These are phyloP conservation scores for Mycena floridula DNA, from an alignment of 768 basidiomycete species.

Conservation along the genomic window DNA sequence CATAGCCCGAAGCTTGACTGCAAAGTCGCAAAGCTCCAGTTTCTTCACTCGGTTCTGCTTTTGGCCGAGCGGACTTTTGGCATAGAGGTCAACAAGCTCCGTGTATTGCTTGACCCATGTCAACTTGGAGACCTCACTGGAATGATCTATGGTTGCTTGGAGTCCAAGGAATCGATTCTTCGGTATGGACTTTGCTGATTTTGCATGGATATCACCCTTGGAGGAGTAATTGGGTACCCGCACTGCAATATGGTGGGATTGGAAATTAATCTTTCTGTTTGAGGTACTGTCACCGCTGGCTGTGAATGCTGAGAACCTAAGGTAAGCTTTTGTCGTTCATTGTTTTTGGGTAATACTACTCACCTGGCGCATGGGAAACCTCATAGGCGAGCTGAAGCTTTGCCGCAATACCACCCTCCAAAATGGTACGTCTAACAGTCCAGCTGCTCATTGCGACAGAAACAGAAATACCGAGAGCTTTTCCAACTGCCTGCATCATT, in stretches of 20 bases:
- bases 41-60: not conserved
- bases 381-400: conserved; percentile 1
- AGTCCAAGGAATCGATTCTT: too few relatives aligned
- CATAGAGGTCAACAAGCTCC: conserved; percentile 5
- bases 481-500: not conserved
- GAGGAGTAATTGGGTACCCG: too few relatives aligned
- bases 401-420: conserved; percentile 2
- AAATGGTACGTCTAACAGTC: not conserved
- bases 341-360: too few relatives aligned
- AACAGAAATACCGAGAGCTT: not conserved
- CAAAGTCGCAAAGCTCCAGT: not conserved
- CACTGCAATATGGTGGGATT: not conserved
- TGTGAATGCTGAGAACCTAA: not conserved
- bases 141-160: too few relatives aligned
- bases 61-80: not conserved
- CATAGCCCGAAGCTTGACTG: conserved; percentile 7
- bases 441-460: not conserved
- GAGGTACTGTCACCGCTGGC: not conserved
- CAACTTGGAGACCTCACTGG: too few relatives aligned
- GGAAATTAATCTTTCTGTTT: not conserved
- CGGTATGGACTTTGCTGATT: too few relatives aligned
- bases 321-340: too few relatives aligned
- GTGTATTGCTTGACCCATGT: too few relatives aligned
- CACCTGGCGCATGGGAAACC: not conserved
- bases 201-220: too few relatives aligned